Evolutionary conservation across 495 filamentous ascomycete species (phyloP), one percentile per base, ranked within the genome.

Genomic region (Astrothelium subdiscretum): DNA sequence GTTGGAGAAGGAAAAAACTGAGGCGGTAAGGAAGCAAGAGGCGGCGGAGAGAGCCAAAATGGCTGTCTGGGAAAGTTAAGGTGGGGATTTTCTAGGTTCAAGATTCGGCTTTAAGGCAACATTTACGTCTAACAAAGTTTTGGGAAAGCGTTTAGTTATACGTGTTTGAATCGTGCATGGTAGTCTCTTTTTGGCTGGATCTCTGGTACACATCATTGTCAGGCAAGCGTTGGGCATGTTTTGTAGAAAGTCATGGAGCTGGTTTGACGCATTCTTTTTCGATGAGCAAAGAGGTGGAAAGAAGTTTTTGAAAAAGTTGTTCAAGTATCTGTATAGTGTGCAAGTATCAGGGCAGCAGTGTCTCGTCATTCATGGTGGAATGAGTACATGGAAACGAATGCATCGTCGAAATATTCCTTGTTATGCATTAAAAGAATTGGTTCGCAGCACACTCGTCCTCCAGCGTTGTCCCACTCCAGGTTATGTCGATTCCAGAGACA

Each of bases 61-160:
- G 62, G 86, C 87, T 24, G 80, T 95, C 48, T 96, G 92, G 94
- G 85, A 92, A 52, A 87, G 87, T 71, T 96, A 62, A 63, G 57
- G 24, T 3, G 2, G 32, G 22, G 8, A 48, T 18, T 3, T 3
- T n/a, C 18, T 71, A 4, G 42, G 18, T 48, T 3, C 8, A 8
- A 11, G 42, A n/a, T n/a, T n/a, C n/a, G n/a, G n/a, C n/a, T n/a
- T n/a, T n/a, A n/a, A n/a, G n/a, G n/a, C n/a, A n/a, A n/a, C n/a
- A n/a, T n/a, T n/a, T n/a, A n/a, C n/a, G n/a, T n/a, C n/a, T n/a
- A n/a, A n/a, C n/a, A n/a, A n/a, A n/a, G n/a, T n/a, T n/a, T n/a
- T n/a, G n/a, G n/a, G n/a, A n/a, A n/a, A n/a, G n/a, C n/a, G n/a
- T n/a, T n/a, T n/a, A n/a, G n/a, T n/a, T n/a, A n/a, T n/a, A n/a